These are phyloP conservation scores for Malus sylvestris DNA, from an alignment of 306 rosid species.

Conservation along the genomic window DNA sequence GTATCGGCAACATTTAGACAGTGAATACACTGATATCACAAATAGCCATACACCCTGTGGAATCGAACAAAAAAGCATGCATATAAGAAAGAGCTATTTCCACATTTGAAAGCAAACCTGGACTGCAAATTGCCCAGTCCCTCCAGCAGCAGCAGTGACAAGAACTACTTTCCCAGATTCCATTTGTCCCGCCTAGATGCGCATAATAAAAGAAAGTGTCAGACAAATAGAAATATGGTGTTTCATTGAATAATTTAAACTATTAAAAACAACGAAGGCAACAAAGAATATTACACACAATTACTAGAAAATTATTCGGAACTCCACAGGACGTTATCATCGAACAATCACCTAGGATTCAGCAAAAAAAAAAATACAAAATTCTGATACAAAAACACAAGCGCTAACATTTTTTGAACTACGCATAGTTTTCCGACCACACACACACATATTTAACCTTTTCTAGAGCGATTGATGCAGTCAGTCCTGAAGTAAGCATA, in stretches of 20 bases:
- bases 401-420: neutral
- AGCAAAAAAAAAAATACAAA: neutral
- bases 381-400: neutral
- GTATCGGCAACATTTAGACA: neutral
- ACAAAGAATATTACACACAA: conserved; percentile 1
- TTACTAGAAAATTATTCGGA: conserved; percentile 2
- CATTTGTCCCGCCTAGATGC: conserved; percentile 70
- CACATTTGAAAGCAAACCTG: conserved; percentile 43
- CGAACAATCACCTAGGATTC: conserved; percentile 1
- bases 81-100: neutral
- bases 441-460: conserved; percentile 37
- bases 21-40: neutral
- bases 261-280: neutral
- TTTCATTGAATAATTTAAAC: neutral
- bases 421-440: neutral
- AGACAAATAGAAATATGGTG: conserved; percentile 12
- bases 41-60: neutral
- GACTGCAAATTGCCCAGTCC: conserved; percentile 98
- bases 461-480: conserved; percentile 89
- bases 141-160: conserved; percentile 99
- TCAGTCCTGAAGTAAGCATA: conserved; percentile 95
- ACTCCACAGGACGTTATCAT: neutral
- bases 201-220: conserved; percentile 11
- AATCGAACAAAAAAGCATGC: neutral
- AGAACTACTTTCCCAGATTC: conserved; percentile 83